Percentiles rank a stretch among this genome's conserved stretches.
Evolutionary conservation across 2,329 filamentous ascomycete species (phyloP).

Genomic region (Corynespora cassiicola): DNA sequence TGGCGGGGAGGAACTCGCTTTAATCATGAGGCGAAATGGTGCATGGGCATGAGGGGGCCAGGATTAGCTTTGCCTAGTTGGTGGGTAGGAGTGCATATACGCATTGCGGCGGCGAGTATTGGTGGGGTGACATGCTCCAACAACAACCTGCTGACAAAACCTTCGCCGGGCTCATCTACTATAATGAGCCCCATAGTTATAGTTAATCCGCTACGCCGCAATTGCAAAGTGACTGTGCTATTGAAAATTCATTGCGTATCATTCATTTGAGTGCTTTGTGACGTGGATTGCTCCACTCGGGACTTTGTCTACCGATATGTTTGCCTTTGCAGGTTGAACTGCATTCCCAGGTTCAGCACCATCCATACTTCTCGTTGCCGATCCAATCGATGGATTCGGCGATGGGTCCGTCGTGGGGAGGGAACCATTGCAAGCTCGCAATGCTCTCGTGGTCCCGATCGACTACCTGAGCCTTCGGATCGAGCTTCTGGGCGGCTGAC

Average conservation of each 20-base stretch:
- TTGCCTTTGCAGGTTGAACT: not conserved
- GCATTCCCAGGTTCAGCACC: slow-evolving; percentile 63
- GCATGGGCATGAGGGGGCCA: too few relatives aligned
- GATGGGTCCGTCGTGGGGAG: slow-evolving; percentile 48
- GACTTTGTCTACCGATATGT: slow-evolving; percentile 1
- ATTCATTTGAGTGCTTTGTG: too few relatives aligned
- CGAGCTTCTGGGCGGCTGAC: slow-evolving; percentile 51
- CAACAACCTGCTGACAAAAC: too few relatives aligned
- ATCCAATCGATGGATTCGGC: slow-evolving; percentile 71
- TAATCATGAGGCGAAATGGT: too few relatives aligned
- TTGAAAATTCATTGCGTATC: not conserved
- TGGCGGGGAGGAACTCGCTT: too few relatives aligned
- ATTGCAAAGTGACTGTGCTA: not conserved
- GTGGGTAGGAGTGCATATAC: too few relatives aligned
- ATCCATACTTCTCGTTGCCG: slow-evolving; percentile 78
- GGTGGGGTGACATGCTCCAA: too few relatives aligned
- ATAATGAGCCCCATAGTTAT: too few relatives aligned
- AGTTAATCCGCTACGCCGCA: not conserved
- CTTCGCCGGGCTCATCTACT: too few relatives aligned
- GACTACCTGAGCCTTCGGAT: slow-evolving; percentile 57
- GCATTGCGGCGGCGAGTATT: too few relatives aligned
- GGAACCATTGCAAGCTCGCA: slow-evolving; percentile 74
- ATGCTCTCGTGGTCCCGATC: slow-evolving; percentile 72
- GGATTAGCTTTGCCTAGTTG: too few relatives aligned
- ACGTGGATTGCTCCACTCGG: not conserved